Evolutionary conservation across 345 rosid species (phyloP).

Genomic region (Angophora floribunda): DNA sequence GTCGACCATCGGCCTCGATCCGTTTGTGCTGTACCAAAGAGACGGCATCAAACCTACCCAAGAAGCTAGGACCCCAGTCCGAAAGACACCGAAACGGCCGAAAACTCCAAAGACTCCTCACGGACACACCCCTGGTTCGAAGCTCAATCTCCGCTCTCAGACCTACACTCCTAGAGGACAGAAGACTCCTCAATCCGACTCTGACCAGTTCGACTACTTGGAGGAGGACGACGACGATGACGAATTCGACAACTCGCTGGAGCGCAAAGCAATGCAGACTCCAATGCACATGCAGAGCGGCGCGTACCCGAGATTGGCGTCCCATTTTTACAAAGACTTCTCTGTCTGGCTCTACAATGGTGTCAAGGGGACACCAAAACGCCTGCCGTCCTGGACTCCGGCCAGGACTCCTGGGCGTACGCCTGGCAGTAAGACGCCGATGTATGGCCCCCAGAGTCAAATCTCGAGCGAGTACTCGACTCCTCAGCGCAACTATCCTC

Average conservation of each 20-base stretch:
- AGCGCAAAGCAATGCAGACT: slow-evolving; percentile 25
- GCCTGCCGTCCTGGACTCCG: slow-evolving; percentile 51
- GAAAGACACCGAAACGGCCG: slow-evolving; percentile 18
- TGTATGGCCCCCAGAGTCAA: slow-evolving; percentile 11
- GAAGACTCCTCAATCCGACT: slow-evolving; percentile 13
- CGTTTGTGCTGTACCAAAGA: slow-evolving; percentile 45
- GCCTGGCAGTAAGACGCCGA: slow-evolving; percentile 19
- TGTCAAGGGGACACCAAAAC: slow-evolving; percentile 37
- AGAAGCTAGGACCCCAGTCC: slow-evolving; percentile 29
- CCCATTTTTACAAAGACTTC: slow-evolving; percentile 61
- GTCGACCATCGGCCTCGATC: slow-evolving; percentile 49
- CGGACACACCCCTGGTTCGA: slow-evolving; percentile 17
- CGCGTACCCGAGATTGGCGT: slow-evolving; percentile 37
- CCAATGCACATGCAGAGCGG: slow-evolving; percentile 30
- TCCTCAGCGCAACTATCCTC: slow-evolving; percentile 13
- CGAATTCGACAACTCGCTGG: slow-evolving; percentile 36
- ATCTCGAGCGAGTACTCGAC: slow-evolving; percentile 14
- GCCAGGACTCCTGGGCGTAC: slow-evolving; percentile 42
- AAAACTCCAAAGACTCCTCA: slow-evolving; percentile 9
- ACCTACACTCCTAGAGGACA: slow-evolving; percentile 19
- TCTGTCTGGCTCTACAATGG: slow-evolving; percentile 53
- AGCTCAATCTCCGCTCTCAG: slow-evolving; percentile 30
- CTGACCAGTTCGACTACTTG: slow-evolving; percentile 2
- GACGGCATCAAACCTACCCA: slow-evolving; percentile 52
- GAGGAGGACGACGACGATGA: slow-evolving; percentile 26